A percentile compares a stretch with the other conserved stretches of the same genome.
Evolutionary conservation across 2,329 filamentous ascomycete genomes (phyloP).

Genomic region (Exophiala mesophila): DNA sequence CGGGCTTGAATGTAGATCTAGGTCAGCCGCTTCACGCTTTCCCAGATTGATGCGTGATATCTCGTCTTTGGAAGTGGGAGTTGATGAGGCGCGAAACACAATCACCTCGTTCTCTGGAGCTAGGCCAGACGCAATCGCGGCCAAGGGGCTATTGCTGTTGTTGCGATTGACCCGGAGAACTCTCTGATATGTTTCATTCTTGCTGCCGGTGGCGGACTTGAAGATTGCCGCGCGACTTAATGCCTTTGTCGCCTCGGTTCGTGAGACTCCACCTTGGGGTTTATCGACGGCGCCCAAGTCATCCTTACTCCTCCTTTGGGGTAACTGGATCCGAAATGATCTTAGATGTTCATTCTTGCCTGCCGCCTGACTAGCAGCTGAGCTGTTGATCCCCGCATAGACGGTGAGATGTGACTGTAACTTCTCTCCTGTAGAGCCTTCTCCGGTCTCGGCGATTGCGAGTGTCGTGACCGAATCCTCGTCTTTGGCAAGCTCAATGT

Average conservation of each 20-base stretch:
- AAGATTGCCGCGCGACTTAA: conserved; percentile 33
- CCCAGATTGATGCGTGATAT: conserved; percentile 50
- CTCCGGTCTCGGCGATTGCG: conserved; percentile 57
- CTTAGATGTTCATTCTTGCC: conserved; percentile 82
- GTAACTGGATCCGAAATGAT: conserved; percentile 61
- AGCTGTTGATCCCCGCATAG: conserved; percentile 81
- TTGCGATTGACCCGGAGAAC: conserved; percentile 52
- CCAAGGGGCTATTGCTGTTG: conserved; percentile 50
- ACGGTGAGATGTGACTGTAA: conserved; percentile 49
- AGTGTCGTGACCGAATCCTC: conserved; percentile 88
- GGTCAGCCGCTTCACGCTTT: conserved; percentile 46
- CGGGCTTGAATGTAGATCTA: conserved; percentile 17
- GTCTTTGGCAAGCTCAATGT: conserved; percentile 72
- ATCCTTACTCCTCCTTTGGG: conserved; percentile 39
- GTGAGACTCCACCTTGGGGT: conserved; percentile 16
- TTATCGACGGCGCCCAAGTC: conserved; percentile 21
- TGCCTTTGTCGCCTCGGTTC: conserved; percentile 24
- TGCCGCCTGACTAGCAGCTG: conserved; percentile 63
- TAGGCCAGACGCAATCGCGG: conserved; percentile 72
- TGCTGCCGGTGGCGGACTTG: conserved; percentile 35
- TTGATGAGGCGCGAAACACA: conserved; percentile 61
- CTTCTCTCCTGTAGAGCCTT: background rate
- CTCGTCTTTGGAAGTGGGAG: conserved; percentile 51
- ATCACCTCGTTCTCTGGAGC: conserved; percentile 72
- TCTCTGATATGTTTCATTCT: conserved; percentile 57